These are phyloP conservation scores for Heliamphora exappendiculata DNA, from an alignment of 148 eudicot species.

Conservation along the genomic window DNA sequence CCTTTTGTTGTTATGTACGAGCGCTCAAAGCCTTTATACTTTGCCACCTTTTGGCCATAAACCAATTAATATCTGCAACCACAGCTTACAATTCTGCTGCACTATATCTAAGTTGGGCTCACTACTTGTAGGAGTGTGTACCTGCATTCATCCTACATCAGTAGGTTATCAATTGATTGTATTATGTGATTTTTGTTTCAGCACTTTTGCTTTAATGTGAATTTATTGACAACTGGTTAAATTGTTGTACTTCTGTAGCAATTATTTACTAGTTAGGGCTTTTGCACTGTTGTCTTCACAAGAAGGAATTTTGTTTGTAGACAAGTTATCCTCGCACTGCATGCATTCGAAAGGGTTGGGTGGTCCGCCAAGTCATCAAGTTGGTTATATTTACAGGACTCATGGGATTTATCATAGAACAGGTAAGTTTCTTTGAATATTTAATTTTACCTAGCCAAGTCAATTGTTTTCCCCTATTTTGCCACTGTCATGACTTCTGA, in stretches of 20 bases:
- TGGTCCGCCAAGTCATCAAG: constrained; percentile 76
- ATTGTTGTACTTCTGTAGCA: neutral
- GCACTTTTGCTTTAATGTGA: neutral
- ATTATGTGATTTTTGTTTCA: neutral
- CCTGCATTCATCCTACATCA: too few species aligned
- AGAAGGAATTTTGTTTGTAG: constrained; percentile 35
- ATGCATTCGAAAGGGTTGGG: constrained; percentile 78
- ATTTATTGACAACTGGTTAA: neutral
- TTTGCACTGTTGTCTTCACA: constrained; percentile 7
- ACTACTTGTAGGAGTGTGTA: too few species aligned
- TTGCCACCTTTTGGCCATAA: too few species aligned
- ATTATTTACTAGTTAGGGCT: constrained; percentile 2
- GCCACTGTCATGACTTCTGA: constrained; percentile 11
- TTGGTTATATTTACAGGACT: constrained; percentile 86
- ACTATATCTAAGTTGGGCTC: too few species aligned
- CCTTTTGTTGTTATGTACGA: neutral
- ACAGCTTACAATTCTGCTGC: too few species aligned
- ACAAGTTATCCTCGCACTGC: constrained; percentile 78
- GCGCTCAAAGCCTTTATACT: neutral
- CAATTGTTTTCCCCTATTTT: constrained; percentile 3
- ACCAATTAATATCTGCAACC: too few species aligned
- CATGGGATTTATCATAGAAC: constrained; percentile 94
- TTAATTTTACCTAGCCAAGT: neutral
- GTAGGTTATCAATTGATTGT: too few species aligned
- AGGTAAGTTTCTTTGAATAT: constrained; percentile 35